Evolutionary conservation across 73 alveolate genomes (phyloP), one percentile per base, ranked within the genome.

Genomic region (Durusdinium trenchii): DNA sequence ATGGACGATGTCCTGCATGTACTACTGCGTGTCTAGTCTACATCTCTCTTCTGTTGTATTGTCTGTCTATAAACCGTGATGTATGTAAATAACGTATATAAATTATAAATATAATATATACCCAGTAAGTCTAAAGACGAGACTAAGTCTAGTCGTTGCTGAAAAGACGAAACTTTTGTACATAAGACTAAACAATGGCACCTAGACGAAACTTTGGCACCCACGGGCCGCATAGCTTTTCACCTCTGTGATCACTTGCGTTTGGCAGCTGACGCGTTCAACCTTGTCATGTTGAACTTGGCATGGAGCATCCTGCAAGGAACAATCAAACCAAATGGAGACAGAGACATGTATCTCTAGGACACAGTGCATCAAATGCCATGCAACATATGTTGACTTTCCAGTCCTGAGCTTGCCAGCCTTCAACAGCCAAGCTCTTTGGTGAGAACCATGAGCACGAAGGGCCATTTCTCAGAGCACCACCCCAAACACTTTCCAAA

Each of bases 401-500:
- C 57, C 90, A 12, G 90, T 46, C 90, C 90, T 79, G 30, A 79
- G 46, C 26, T 79, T 79, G 64, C 67, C 10, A 79, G 90, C 90
- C 30, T 47, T 79, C 40, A 79, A 43, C 45, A 79, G 67, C 90
- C 90, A 79, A 23, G 57, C 16, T 79, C 90, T 45, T 79, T 79
- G 90, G 46, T 79, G 90, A 46, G 69, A 18, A 23, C 90, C 90
- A 40, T 79, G 90, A 16, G 67, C 90, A 79, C 90, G 90, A 10
- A 79, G 46, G 0, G 90, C 67, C 90, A 79, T 79, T 79, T 79
- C 90, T 79, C 46, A 47, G 90, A 45, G 45, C 45, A 12, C 69
- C 12, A 57, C 69, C 23, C 69, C 69, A 57, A 57, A 16, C 32
- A 57, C 69, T 57, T 23, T 16, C 69, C 69, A 12, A 57, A 23